Base-by-base conservation (phyloP, 192 early-diverging fungal genomes). In the Backusella westeae region DNA sequence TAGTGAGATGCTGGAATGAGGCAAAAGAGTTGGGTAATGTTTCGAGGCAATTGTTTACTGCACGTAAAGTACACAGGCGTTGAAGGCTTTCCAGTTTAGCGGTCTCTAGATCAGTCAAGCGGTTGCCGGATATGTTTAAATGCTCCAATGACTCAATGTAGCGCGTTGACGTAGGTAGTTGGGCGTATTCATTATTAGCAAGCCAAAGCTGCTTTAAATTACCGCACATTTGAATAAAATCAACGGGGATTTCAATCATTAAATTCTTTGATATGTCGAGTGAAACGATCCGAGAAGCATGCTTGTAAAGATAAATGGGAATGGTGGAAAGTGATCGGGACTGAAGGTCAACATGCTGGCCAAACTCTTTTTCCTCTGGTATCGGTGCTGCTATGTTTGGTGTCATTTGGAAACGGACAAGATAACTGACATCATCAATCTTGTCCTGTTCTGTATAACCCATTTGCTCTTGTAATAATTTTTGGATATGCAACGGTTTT, bases 211-310 rank as follows among this genome's bases (percentile, higher is more conserved):
- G 87, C 12, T 89, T 83, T 46, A 96, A 75, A 34, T 84, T 87
- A 10, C 78, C 86, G 44, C 94, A 93, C 53, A 89, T 86, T 85
- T 94, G 92, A 32, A 92, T 89, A 81, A 97, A 94, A 74, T 96
- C 94, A 41, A 91, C 78, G 15, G 96, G 95, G 12, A 97, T 80
- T 65, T 95, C 93, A 66, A 97, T 87, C 44, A 92, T 82, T 21
- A 91, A 88, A 79, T 95, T 96, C 59, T 90, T 87, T 68, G 94
- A 95, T 65, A 96, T 84, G 77, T 97, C 91, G n/a, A 97, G 86
- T 19, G 89, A 87, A 6, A 88, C 83, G 39, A 96, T 95, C 34
- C 90, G 86, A 81, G 84, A 86, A 17, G 94, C 92, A 26, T 93
- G 87, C 1, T 84, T 86, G 67, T 91, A 93, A 23, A 95, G 83